Evolutionary conservation across 2,329 filamentous ascomycete genomes (phyloP).

Genomic region (Colletotrichum liaoningense): DNA sequence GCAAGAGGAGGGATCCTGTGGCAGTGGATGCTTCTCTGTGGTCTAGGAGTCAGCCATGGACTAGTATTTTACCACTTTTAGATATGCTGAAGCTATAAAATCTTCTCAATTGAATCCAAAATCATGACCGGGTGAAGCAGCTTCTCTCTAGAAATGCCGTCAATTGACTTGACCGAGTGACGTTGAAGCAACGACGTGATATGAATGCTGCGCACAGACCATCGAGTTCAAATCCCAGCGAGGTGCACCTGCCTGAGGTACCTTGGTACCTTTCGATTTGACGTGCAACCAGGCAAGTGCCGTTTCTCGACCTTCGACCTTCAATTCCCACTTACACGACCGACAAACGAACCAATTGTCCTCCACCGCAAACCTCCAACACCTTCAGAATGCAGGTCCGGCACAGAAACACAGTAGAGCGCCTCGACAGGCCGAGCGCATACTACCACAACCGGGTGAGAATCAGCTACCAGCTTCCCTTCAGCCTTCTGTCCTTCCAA

Average conservation of each 20-base stretch:
- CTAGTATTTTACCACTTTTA: too few relatives aligned
- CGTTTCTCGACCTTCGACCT: background rate
- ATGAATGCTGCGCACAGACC: background rate
- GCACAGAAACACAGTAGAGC: slow-evolving; percentile 81
- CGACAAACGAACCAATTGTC: slow-evolving; percentile 6
- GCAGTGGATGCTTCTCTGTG: too few relatives aligned
- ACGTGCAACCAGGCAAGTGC: background rate
- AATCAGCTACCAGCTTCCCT: slow-evolving; percentile 19
- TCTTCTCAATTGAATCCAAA: too few relatives aligned
- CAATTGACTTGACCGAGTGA: background rate
- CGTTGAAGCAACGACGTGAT: background rate
- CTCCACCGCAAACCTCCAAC: background rate
- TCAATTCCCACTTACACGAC: slow-evolving; percentile 9
- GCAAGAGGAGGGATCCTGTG: too few relatives aligned
- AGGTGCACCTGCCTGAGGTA: slow-evolving; percentile 10
- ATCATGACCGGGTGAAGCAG: too few relatives aligned
- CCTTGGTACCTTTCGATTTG: background rate
- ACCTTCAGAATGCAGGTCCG: slow-evolving; percentile 56
- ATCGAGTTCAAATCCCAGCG: background rate
- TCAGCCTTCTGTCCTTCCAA: background rate
- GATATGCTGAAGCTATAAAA: too few relatives aligned
- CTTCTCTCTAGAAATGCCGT: too few relatives aligned
- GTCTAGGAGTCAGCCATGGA: too few relatives aligned
- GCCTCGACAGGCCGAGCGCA: slow-evolving; percentile 93
- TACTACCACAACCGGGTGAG: slow-evolving; percentile 88